phyloP scores from a whole-genome alignment of 768 basidiomycete genomes.

The Tricholomella constricta region DNA sequence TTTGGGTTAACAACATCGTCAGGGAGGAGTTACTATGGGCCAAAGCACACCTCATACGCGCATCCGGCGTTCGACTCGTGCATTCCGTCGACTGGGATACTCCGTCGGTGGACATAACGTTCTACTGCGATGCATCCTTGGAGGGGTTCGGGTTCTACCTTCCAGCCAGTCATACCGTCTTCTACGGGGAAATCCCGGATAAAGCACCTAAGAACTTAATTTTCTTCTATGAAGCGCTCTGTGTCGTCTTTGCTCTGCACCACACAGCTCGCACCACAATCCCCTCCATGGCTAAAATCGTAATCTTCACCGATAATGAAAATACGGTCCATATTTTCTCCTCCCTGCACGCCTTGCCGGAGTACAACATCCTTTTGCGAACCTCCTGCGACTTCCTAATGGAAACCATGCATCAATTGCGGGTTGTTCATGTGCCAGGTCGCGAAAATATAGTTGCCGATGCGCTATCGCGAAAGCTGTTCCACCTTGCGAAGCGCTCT shows the following conservation, averaged over 20 bases:
- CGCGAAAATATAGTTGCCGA: constrained; percentile 20
- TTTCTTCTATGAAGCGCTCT: constrained; percentile 28
- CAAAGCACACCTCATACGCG: constrained; percentile 13
- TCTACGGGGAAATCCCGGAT: constrained; percentile 5
- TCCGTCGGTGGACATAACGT: constrained; percentile 6
- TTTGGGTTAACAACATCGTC: constrained; percentile 30
- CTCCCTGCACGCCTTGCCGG: background rate
- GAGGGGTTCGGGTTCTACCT: constrained; percentile 26
- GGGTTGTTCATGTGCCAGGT: constrained; percentile 19
- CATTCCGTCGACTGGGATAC: constrained; percentile 18
- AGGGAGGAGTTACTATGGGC: constrained; percentile 32
- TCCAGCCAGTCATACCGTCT: constrained; percentile 3
- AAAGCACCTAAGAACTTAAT: constrained; percentile 12
- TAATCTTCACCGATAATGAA: constrained; percentile 25
- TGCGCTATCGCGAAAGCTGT: constrained; percentile 17
- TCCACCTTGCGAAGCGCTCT: background rate
- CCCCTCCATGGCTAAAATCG: background rate
- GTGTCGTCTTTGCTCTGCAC: constrained; percentile 21
- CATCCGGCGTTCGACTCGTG: constrained; percentile 24
- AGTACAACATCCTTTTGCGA: constrained; percentile 19
- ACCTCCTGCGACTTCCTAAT: constrained; percentile 16
- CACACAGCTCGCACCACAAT: constrained; percentile 7
- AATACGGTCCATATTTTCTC: constrained; percentile 26
- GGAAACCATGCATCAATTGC: constrained; percentile 8
- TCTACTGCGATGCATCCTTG: constrained; percentile 25